Evolutionary conservation across 108 stramenopile species (phyloP).

Genomic region (Aurantiochytrium sp.): DNA sequence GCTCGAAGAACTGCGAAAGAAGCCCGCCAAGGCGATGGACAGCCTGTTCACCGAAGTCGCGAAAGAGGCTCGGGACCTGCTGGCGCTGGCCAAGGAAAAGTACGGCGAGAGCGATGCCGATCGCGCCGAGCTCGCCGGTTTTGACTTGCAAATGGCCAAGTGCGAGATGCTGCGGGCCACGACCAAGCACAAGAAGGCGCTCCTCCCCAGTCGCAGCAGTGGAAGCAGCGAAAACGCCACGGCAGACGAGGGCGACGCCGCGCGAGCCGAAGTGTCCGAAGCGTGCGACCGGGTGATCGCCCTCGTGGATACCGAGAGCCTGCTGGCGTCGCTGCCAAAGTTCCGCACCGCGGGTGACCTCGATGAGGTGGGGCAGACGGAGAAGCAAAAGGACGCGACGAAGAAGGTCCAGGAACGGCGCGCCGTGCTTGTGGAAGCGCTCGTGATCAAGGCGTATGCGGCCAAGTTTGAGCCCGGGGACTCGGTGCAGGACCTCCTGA

Average conservation of each 20-base stretch:
- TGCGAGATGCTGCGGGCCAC: not conserved
- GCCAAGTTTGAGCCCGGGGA: not conserved
- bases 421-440: not conserved
- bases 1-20: not conserved
- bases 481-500: not conserved
- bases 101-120: not conserved
- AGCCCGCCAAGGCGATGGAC: not conserved
- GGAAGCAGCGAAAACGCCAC: too few relatives aligned
- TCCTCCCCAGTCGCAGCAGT: not conserved
- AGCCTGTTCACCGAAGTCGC: not conserved
- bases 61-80: not conserved
- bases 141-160: not conserved
- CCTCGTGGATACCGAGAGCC: not conserved
- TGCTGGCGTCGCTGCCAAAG: not conserved
- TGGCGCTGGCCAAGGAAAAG: not conserved
- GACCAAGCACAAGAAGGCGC: not conserved
- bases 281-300: not conserved
- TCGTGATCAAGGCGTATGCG: not conserved
- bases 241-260: not conserved
- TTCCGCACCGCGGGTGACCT: not conserved
- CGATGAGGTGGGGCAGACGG: not conserved
- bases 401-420: not conserved
- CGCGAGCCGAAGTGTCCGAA: not conserved
- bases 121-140: not conserved
- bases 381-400: not conserved